Conservation (phyloP, 331 rosid genomes). For the Dryas integrifolia region DNA sequence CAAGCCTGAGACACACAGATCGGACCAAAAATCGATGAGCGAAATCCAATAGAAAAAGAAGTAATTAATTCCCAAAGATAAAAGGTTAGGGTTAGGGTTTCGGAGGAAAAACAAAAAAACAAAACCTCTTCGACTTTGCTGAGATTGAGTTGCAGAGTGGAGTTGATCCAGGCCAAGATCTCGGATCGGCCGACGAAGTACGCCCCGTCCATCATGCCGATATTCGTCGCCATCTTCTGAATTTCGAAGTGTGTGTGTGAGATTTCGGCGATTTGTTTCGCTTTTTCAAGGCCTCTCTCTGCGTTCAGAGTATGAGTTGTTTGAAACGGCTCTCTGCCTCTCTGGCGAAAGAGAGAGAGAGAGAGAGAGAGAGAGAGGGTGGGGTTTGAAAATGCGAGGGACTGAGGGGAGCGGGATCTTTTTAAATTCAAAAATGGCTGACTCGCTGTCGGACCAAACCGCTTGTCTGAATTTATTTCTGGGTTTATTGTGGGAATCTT, state of each 20-base stretch:
- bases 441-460: not conserved
- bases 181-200: constrained; percentile 95
- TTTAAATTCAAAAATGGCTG: constrained; percentile 26
- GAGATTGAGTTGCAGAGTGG: constrained; percentile 81
- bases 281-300: too few relatives aligned
- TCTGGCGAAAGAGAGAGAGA: constrained; percentile 14
- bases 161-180: constrained; percentile 87
- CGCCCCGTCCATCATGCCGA: constrained; percentile 90
- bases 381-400: constrained; percentile 29
- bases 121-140: constrained; percentile 87
- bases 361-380: constrained; percentile 1
- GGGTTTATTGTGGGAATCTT: not conserved
- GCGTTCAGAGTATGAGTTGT: not conserved
- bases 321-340: not conserved
- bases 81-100: constrained; percentile 19
- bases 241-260: not conserved
- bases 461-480: not conserved
- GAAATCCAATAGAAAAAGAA: not conserved
- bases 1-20: constrained; percentile 50
- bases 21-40: not conserved
- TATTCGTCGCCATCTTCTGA: constrained; percentile 65
- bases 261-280: not conserved
- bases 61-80: not conserved
- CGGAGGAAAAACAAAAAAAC: not conserved
- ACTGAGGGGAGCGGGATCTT: constrained; percentile 39